These are phyloP conservation scores for Colletotrichum tanaceti DNA, from an alignment of 2,329 filamentous ascomycete species.

Conservation along the genomic window DNA sequence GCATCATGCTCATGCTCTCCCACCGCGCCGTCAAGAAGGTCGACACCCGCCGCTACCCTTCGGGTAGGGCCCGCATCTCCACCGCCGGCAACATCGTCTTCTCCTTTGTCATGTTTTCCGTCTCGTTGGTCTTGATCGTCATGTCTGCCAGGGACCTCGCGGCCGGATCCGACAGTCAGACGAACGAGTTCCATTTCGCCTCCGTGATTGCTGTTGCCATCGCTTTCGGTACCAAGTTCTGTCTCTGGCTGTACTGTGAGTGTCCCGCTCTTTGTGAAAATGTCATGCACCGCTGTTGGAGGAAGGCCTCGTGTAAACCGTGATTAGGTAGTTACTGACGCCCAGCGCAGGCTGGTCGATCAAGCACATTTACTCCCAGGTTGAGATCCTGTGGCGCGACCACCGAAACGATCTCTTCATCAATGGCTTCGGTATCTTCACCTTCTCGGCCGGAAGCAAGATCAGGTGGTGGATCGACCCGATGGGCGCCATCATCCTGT, in stretches of 20 bases:
- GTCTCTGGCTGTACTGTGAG: slow-evolving; percentile 84
- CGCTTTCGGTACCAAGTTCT: slow-evolving; percentile 87
- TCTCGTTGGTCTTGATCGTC: slow-evolving; percentile 92
- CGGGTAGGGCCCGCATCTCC: slow-evolving; percentile 92
- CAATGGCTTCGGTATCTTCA: slow-evolving; percentile 93
- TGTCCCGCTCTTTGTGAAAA: not conserved
- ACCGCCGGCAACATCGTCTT: slow-evolving; percentile 97
- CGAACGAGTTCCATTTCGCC: slow-evolving; percentile 79
- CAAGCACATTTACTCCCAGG: slow-evolving; percentile 90
- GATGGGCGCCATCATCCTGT: slow-evolving; percentile 87
- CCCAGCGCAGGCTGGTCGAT: slow-evolving; percentile 71
- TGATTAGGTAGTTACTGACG: too few relatives aligned
- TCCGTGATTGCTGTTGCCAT: slow-evolving; percentile 86
- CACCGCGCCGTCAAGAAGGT: slow-evolving; percentile 90
- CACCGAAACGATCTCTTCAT: slow-evolving; percentile 98
- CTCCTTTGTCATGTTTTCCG: slow-evolving; percentile 94
- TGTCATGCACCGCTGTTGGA: not conserved
- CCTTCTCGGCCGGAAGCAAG: slow-evolving; percentile 90
- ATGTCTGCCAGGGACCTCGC: slow-evolving; percentile 80
- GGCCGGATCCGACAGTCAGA: slow-evolving; percentile 59
- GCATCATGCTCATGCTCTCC: slow-evolving; percentile 86
- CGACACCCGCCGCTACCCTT: slow-evolving; percentile 87
- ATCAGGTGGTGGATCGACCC: slow-evolving; percentile 96
- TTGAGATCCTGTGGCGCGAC: slow-evolving; percentile 94
- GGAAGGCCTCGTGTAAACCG: too few relatives aligned